Evolutionary conservation across 2,329 filamentous ascomycete genomes (phyloP).

Genomic region (Exophiala alcalophila): DNA sequence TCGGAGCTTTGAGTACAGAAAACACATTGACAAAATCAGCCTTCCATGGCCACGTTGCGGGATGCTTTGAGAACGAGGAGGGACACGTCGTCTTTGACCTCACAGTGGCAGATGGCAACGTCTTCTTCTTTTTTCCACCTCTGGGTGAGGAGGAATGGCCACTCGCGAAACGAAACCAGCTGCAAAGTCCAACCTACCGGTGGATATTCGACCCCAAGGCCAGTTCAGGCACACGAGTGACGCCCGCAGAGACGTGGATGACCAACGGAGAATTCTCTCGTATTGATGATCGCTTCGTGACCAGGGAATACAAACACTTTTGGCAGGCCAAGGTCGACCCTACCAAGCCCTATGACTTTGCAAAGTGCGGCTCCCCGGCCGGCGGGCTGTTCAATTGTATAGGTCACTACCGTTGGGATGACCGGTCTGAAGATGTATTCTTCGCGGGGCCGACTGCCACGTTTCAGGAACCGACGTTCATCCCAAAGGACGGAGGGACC

Average conservation of each 20-base stretch:
- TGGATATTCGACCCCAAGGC: conserved; percentile 35
- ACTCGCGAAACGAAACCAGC: conserved; percentile 28
- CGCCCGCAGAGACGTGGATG: conserved; percentile 38
- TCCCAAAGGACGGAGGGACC: conserved; percentile 30
- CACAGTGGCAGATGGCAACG: conserved; percentile 27
- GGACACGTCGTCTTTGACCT: conserved; percentile 48
- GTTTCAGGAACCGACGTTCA: conserved; percentile 35
- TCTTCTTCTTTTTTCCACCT: conserved; percentile 37
- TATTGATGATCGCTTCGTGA: conserved; percentile 37
- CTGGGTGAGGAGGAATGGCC: conserved; percentile 20
- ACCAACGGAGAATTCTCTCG: conserved; percentile 34
- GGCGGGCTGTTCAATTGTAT: conserved; percentile 29
- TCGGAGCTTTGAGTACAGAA: too few species aligned
- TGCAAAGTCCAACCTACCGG: conserved; percentile 31
- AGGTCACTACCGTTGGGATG: conserved; percentile 29
- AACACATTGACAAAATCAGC: too few species aligned
- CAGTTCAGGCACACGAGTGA: conserved; percentile 38
- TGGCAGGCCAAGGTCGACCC: conserved; percentile 42
- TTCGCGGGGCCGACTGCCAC: conserved; percentile 33
- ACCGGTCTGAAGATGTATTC: conserved; percentile 29
- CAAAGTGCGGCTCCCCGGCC: conserved; percentile 31
- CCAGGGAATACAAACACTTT: conserved; percentile 47
- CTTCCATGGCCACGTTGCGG: conserved; percentile 50
- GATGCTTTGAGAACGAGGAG: conserved; percentile 49
- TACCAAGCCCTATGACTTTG: conserved; percentile 32